phyloP scores from a whole-genome alignment of 257 asterid species.

The Nicotiana sylvestris region DNA sequence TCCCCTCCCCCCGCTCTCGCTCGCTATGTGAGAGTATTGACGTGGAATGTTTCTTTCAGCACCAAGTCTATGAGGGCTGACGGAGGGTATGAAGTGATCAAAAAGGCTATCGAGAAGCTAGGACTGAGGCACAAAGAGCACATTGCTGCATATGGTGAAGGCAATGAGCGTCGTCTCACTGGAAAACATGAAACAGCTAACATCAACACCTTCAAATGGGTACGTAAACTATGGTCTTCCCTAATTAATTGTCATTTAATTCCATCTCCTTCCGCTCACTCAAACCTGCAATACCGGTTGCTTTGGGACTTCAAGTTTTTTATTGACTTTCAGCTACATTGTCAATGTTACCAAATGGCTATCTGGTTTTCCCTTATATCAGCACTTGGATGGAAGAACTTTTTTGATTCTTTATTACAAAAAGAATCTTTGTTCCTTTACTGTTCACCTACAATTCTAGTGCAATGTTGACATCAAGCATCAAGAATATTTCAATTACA shows the following conservation, averaged over 20 bases:
- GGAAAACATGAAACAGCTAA: slow-evolving; percentile 88
- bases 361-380: not conserved
- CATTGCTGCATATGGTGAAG: slow-evolving; percentile 92
- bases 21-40: not conserved
- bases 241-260: not conserved
- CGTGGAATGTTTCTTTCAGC: slow-evolving; percentile 30
- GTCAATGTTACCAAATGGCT: not conserved
- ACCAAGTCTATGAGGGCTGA: slow-evolving; percentile 82
- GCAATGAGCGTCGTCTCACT: slow-evolving; percentile 92
- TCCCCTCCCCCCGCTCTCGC: not conserved
- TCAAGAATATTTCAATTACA: not conserved
- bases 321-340: not conserved
- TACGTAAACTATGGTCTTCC: slow-evolving; percentile 4
- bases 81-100: slow-evolving; percentile 71
- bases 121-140: slow-evolving; percentile 77
- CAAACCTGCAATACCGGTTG: not conserved
- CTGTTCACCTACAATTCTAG: not conserved
- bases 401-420: not conserved
- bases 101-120: slow-evolving; percentile 84
- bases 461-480: not conserved
- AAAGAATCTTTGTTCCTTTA: not conserved
- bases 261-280: not conserved
- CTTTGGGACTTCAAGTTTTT: not conserved
- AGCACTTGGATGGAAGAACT: too few species aligned
- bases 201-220: slow-evolving; percentile 78